Evolutionary conservation across 139 green algal genomes (phyloP), one percentile per base, ranked within the genome.

Genomic region (Volvox africanus): DNA sequence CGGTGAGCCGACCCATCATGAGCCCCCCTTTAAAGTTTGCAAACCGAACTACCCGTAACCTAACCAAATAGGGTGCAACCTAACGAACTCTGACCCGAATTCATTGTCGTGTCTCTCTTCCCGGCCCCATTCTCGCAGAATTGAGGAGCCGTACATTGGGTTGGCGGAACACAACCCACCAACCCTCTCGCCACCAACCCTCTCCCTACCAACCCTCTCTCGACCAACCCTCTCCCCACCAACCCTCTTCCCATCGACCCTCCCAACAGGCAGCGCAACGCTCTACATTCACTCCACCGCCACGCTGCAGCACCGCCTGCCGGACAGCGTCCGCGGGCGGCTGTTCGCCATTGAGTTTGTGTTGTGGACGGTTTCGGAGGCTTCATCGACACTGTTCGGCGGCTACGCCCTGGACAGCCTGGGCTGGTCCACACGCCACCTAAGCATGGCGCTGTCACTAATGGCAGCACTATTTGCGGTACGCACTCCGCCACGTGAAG

Each of bases 261-360:
- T 26, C 65, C 11, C 21, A 3, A 21, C 50, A 77, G 81, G 61
- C 19, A 77, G 81, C 32, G 67, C 0, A 32, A 76, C 81, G 1
- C 61, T 87, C 30, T 87, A 33, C 2, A 19, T 77, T 16, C 81
- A 89, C 37, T 82, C 69, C 20, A 21, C 62, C 0, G 69, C 85
- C 37, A 80, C 62, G 16, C n/a, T 82, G 69, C 85, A 89, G 69
- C 85, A 89, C 69, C 69, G 85, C 0, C 85, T 89, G 37, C 37
- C 50, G 21, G 69, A 89, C 12, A 30, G 18, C 0, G n/a, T 89
- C 6, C 85, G 85, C 30, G 85, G 85, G 14, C 85, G 85, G 14
- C 33, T 89, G 28, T 82, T 89, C 28, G 85, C 85, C 20, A 0
- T 89, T 0, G 85, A 89, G 28, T 89, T 82, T 76, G 19, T 89